Evolutionary conservation across 2,329 filamentous ascomycete species (phyloP), one percentile per base, ranked within the genome.

Genomic region (Cytospora mali): DNA sequence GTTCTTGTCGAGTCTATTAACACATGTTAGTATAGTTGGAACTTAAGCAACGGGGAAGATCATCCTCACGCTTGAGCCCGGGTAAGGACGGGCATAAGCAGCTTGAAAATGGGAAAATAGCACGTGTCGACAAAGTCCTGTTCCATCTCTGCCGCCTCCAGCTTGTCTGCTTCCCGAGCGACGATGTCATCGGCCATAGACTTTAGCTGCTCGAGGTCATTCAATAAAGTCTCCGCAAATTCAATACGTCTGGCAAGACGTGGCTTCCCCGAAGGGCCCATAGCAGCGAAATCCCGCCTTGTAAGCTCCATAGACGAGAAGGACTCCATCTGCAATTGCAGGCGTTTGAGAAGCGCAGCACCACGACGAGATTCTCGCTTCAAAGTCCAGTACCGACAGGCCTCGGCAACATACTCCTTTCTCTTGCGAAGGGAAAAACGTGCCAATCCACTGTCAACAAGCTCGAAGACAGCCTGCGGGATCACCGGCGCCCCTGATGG

Each of bases 291-390:
- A 75, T 98, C 94, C 64, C 95, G 89, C 58, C 95, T 86, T 2
- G 95, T 97, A 68, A 99, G 88, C 76, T 99, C 95, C 90, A 97
- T 97, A 0, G 93, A 97, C 7, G 94, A 94, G 75, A 98, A 99
- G 0, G 92, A 92, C 75, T 98, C 94, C 83, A 97, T 90, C 75
- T 97, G 93, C 62, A 98, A 79, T 74, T 99, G 95, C 23, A 99
- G 82, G 39, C 95, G 88, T 77, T 98, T 98, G 64, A 99, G 83
- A 61, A 99, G 81, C 4, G 95, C 92, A 31, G 95, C 95, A 53
- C 95, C 95, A 63, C 95, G 85, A 35, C 95, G 88, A 66, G 94
- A 91, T 75, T 99, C 95, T 61, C 95, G 87, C 78, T 99, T 99
- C 66, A 99, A 77, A 0, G 95, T 98, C 95, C 95, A 99, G 76